Evolutionary conservation across 208 protist species (phyloP).

Genomic region (Leishmania arabica): DNA sequence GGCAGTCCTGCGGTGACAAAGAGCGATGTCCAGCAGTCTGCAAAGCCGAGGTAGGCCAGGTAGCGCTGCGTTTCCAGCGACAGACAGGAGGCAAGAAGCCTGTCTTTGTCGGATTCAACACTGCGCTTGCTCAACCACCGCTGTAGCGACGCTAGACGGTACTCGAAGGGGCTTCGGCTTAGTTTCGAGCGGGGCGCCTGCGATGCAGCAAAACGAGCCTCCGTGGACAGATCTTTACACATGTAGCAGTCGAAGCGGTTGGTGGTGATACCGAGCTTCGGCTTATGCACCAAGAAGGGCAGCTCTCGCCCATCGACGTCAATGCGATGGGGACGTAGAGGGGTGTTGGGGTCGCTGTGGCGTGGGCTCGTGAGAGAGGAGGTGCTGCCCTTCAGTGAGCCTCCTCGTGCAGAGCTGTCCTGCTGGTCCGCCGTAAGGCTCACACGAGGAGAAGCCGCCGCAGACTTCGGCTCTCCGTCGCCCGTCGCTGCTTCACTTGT

Average conservation of each 20-base stretch:
- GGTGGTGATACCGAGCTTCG: slow-evolving; percentile 19
- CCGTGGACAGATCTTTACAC: slow-evolving; percentile 16
- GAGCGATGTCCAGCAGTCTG: slow-evolving; percentile 32
- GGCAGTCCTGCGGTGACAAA: slow-evolving; percentile 25
- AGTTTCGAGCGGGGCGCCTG: slow-evolving; percentile 5
- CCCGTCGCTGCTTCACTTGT: not conserved
- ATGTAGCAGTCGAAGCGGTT: slow-evolving; percentile 17
- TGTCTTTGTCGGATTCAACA: slow-evolving; percentile 11
- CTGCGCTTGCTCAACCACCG: slow-evolving; percentile 31
- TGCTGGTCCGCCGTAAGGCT: not conserved
- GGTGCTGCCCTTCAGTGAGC: not conserved
- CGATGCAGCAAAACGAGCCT: slow-evolving; percentile 1
- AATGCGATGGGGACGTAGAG: not conserved
- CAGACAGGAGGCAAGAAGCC: slow-evolving; percentile 21
- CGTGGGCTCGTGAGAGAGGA: slow-evolving; percentile 5
- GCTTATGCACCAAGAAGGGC: slow-evolving; percentile 18
- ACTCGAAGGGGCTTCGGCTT: slow-evolving; percentile 22
- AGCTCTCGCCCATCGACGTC: slow-evolving; percentile 17
- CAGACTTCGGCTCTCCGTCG: not conserved
- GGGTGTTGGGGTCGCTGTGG: slow-evolving; percentile 21
- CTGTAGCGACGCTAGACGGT: slow-evolving; percentile 27
- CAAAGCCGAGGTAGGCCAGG: slow-evolving; percentile 28
- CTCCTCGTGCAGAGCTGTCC: not conserved
- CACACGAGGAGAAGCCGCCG: not conserved
- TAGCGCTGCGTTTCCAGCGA: slow-evolving; percentile 22